Percentiles rank a stretch among this genome's conserved stretches.
These are phyloP conservation scores for Dactylellina parvicollis DNA, from an alignment of 2,329 filamentous ascomycete genomes.

Conservation along the genomic window DNA sequence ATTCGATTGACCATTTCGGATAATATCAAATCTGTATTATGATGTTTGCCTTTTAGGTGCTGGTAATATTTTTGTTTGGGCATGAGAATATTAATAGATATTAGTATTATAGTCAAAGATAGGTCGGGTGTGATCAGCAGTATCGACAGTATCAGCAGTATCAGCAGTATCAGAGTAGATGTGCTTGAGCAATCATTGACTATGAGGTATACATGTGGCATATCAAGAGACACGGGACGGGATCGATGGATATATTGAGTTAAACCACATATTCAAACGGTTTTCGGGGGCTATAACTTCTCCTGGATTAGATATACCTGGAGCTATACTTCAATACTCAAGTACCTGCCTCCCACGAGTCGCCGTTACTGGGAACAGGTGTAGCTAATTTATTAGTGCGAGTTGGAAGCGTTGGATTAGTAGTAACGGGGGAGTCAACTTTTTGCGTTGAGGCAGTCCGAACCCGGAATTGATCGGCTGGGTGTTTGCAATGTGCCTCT, in stretches of 20 bases:
- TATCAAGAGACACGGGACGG: conserved; percentile 20
- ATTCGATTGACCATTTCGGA: too few relatives aligned
- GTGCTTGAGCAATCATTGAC: background rate
- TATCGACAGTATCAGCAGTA: background rate
- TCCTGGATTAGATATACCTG: background rate
- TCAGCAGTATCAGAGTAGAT: background rate
- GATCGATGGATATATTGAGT: background rate
- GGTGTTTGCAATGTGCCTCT: too few relatives aligned
- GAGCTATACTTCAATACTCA: too few relatives aligned
- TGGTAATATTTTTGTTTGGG: too few relatives aligned
- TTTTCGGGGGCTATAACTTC: background rate
- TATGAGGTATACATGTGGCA: background rate
- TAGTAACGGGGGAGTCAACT: background rate
- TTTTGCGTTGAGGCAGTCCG: conserved; percentile 20
- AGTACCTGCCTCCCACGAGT: too few relatives aligned
- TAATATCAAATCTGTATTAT: too few relatives aligned
- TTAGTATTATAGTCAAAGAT: too few relatives aligned
- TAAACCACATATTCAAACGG: background rate
- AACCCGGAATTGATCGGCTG: conserved; percentile 3
- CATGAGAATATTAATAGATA: too few relatives aligned
- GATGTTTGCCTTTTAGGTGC: too few relatives aligned
- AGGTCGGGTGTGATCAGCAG: too few relatives aligned
- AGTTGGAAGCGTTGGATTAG: conserved; percentile 39
- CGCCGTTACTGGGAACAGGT: too few relatives aligned
- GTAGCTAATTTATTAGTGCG: background rate